Percentiles rank a stretch among this genome's conserved stretches.
These are phyloP conservation scores for Cercospora sp. DNA, from an alignment of 2,329 filamentous ascomycete genomes.

Conservation along the genomic window DNA sequence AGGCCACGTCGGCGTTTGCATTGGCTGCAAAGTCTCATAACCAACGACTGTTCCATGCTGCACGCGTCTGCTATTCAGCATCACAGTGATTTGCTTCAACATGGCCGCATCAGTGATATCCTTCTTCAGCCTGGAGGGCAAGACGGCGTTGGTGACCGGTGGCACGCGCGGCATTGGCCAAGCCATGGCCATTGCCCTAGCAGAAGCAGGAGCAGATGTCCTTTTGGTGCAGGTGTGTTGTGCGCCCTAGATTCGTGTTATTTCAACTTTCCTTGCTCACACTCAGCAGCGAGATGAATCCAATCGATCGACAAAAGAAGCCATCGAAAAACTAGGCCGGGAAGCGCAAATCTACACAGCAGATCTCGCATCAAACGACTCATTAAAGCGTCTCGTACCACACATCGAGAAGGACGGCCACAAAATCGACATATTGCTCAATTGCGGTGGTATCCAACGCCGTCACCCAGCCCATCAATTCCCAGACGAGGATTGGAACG, in stretches of 20 bases:
- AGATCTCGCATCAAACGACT: conserved; percentile 63
- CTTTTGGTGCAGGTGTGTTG: conserved; percentile 49
- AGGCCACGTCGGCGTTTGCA: neutral
- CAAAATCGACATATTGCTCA: conserved; percentile 75
- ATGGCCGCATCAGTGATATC: conserved; percentile 42
- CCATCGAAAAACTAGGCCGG: conserved; percentile 65
- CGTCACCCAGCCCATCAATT: conserved; percentile 75
- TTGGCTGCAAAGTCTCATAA: neutral
- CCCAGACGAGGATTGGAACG: conserved; percentile 73
- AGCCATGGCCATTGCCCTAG: conserved; percentile 52
- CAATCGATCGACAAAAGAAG: conserved; percentile 58
- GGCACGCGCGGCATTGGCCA: conserved; percentile 54
- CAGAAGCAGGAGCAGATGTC: conserved; percentile 53
- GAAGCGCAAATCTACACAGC: conserved; percentile 67
- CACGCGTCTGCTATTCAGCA: neutral
- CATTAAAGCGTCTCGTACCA: conserved; percentile 62
- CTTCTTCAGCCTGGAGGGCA: conserved; percentile 52
- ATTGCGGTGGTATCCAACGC: conserved; percentile 83
- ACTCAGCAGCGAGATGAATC: conserved; percentile 54
- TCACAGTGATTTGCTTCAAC: conserved; percentile 5
- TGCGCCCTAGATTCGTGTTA: neutral
- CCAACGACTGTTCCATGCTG: neutral
- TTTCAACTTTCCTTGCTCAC: conserved; percentile 2
- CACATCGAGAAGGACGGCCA: conserved; percentile 61
- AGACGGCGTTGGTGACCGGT: conserved; percentile 53